Evolutionary conservation across 192 early-diverging fungal species (phyloP).

Genomic region (Backusella psychrophila): DNA sequence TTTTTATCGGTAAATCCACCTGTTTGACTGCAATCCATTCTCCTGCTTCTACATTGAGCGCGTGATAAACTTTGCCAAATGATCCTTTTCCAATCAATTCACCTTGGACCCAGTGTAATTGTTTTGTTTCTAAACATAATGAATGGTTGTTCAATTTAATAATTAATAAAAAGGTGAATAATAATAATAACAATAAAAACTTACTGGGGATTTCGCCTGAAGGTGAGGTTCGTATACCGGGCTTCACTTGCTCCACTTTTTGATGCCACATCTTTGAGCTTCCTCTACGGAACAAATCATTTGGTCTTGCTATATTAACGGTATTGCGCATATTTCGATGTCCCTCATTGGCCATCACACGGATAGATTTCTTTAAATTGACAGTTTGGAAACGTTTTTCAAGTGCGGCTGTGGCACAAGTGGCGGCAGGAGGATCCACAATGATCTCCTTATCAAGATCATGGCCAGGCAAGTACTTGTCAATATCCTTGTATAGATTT

Average conservation of each 20-base stretch:
- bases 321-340: constrained; percentile 24
- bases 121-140: constrained; percentile 25
- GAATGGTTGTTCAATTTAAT: not conserved
- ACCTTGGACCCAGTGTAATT: constrained; percentile 73
- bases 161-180: not conserved
- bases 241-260: constrained; percentile 45
- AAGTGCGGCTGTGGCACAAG: not conserved
- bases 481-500: constrained; percentile 63
- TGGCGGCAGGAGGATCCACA: constrained; percentile 14
- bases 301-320: constrained; percentile 31
- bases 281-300: constrained; percentile 36
- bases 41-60: constrained; percentile 61
- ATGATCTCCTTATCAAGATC: constrained; percentile 45
- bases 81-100: constrained; percentile 82
- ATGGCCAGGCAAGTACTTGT: constrained; percentile 65
- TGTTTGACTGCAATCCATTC: constrained; percentile 87
- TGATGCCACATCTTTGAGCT: constrained; percentile 58
- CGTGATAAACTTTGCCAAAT: constrained; percentile 78
- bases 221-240: constrained; percentile 21
- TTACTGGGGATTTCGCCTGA: not conserved
- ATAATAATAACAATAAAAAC: not conserved
- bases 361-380: constrained; percentile 48
- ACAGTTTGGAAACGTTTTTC: constrained; percentile 21
- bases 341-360: constrained; percentile 48
- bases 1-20: constrained; percentile 60